phyloP scores from a whole-genome alignment of 2,329 filamentous ascomycete genomes.

The Fusarium sp. region DNA sequence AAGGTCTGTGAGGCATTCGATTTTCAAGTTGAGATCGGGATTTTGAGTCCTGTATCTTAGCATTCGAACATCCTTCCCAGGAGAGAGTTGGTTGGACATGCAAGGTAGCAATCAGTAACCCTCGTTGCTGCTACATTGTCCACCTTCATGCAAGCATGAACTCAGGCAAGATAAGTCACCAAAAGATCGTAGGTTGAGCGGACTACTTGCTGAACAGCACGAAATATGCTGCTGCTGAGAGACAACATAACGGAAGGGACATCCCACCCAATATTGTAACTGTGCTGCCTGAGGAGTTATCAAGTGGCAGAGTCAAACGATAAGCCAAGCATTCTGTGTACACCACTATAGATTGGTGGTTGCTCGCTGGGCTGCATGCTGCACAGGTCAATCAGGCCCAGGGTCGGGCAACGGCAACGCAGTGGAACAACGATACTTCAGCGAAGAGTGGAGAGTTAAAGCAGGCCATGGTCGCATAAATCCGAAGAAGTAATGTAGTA shows the following conservation, averaged over 20 bases:
- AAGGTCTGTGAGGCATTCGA: not conserved
- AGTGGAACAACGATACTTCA: constrained; percentile 24
- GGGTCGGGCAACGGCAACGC: constrained; percentile 16
- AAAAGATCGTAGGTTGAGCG: not conserved
- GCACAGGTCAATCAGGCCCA: constrained; percentile 10
- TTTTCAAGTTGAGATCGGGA: not conserved
- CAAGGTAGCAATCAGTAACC: not conserved
- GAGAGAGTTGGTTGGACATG: not conserved
- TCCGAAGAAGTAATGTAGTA: constrained; percentile 4
- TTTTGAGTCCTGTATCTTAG: no score
- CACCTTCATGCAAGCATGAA: constrained; percentile 17
- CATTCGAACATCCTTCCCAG: not conserved
- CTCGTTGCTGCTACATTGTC: not conserved
- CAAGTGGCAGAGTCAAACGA: not conserved
- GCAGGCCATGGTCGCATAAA: constrained; percentile 1
- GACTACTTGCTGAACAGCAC: not conserved
- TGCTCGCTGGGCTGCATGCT: constrained; percentile 15
- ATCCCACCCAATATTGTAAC: not conserved
- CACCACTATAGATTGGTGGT: constrained; percentile 9
- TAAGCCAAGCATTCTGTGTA: constrained; percentile 10
- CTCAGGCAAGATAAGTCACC: constrained; percentile 26
- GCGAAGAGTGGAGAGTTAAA: constrained; percentile 28
- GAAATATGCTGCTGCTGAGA: not conserved
- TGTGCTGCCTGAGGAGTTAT: not conserved
- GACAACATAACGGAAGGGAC: not conserved